Base-by-base conservation (phyloP, 345 rosid genomes). In the Salix exigua region DNA sequence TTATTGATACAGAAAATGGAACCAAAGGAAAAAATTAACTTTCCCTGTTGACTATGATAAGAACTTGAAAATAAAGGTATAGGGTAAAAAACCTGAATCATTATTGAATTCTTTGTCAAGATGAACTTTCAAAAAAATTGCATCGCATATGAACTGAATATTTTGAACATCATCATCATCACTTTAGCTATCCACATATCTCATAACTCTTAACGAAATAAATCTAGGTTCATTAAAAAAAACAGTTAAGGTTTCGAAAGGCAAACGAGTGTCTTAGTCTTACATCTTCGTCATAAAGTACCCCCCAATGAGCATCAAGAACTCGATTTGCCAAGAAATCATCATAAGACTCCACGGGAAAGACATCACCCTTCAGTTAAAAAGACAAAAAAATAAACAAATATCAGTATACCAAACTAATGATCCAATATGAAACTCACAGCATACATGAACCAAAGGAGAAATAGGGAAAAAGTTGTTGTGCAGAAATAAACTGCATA, bases 301-400 rank as follows among this genome's bases (percentile, higher is more conserved):
- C 86, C 35, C 98, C 98, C 98, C 97, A 94, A 35, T 92, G 94
- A 74, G 98, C 94, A 80, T 94, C 97, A 55, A 94, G 98, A 80
- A 94, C 86, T 75, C 86, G 92, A 83, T 87, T 79, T 64, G 71
- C 31, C 2, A 66, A 40, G 79, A 85, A 81, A 76, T 77, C 81
- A 58, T 85, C 85, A 60, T 78, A 87, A 55, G 91, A 90, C 82
- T 92, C 98, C 86, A 92, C 91, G 6, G 98, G 97, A 89, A 92
- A 94, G 61, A 94, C 97, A 76, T 92, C 98, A 63, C 98, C 97
- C 98, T 94, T 76, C 79, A 35, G 18, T 40, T 72, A 66, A 63
- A 78, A 31, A 53, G 48, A 25, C 10, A 14, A 13, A 40, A 71
- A 55, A 26, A 55, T 46, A 9, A 38, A 80, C 44, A 25, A 69